A percentile compares a stretch with the other conserved stretches of the same genome.
Conservation (phyloP, 371 early-diverging fungal species). For the Mucor mucedo region DNA sequence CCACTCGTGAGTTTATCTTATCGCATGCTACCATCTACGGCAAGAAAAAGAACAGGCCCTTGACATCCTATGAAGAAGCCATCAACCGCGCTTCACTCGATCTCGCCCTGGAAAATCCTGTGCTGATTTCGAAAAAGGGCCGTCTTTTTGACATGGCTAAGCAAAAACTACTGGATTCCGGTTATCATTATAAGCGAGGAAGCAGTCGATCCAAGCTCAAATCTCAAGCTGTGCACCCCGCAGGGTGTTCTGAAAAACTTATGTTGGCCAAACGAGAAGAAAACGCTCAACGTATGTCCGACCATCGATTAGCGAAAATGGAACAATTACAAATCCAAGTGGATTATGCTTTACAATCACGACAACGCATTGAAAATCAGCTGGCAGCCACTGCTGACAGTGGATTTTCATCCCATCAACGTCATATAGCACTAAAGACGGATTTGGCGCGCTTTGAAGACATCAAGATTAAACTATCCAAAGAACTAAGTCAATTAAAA, state of each 20-base stretch:
- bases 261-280: slow-evolving; percentile 39
- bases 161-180: slow-evolving; percentile 55
- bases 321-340: slow-evolving; percentile 40
- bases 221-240: neutral
- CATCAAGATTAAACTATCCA: slow-evolving; percentile 26
- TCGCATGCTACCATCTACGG: slow-evolving; percentile 65
- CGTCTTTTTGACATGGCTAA: slow-evolving; percentile 60
- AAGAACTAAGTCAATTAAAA: slow-evolving; percentile 55
- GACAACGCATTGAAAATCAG: slow-evolving; percentile 28
- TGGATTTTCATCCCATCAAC: too few species aligned
- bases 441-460: slow-evolving; percentile 26
- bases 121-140: slow-evolving; percentile 55
- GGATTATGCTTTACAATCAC: slow-evolving; percentile 35
- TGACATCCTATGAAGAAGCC: slow-evolving; percentile 63
- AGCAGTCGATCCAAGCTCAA: slow-evolving; percentile 62
- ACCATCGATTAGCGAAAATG: slow-evolving; percentile 44
- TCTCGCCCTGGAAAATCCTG: slow-evolving; percentile 56
- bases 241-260: slow-evolving; percentile 16
- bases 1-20: slow-evolving; percentile 45
- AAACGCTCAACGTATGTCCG: slow-evolving; percentile 53
- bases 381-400: slow-evolving; percentile 21
- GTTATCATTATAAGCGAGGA: slow-evolving; percentile 67
- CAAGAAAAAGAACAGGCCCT: slow-evolving; percentile 45
- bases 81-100: slow-evolving; percentile 60
- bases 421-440: slow-evolving; percentile 5